phyloP scores from a whole-genome alignment of 768 basidiomycete species.

The Trichaptum fuscoviolaceum region DNA sequence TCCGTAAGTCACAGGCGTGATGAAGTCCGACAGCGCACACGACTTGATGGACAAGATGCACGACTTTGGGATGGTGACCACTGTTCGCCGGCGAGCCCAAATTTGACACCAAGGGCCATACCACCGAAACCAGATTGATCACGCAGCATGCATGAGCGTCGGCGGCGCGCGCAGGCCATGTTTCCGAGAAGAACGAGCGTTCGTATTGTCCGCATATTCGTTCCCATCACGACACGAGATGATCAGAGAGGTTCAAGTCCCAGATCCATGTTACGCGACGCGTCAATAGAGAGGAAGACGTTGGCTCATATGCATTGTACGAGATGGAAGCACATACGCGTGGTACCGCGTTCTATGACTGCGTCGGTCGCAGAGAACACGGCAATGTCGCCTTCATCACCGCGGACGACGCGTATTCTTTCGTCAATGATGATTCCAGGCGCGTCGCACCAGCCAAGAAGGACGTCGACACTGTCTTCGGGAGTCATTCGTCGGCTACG shows the following conservation, averaged over 20 bases:
- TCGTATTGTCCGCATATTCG: not conserved
- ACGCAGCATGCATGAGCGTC: constrained; percentile 12
- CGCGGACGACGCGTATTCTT: constrained; percentile 4
- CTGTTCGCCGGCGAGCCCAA: constrained; percentile 26
- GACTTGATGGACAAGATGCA: constrained; percentile 57
- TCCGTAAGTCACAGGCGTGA: constrained; percentile 47
- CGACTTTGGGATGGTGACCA: constrained; percentile 59
- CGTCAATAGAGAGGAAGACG: not conserved
- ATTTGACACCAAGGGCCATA: not conserved
- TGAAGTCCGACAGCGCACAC: constrained; percentile 40
- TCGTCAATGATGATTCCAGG: constrained; percentile 2
- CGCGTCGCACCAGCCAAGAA: constrained; percentile 6
- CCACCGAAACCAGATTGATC: not conserved
- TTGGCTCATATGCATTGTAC: not conserved
- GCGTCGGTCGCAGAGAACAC: constrained; percentile 1
- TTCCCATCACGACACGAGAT: not conserved
- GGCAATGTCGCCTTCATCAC: constrained; percentile 2
- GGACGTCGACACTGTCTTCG: constrained; percentile 5
- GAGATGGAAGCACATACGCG: constrained; percentile 2
- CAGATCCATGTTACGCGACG: not conserved
- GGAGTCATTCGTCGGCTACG: not conserved
- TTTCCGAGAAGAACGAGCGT: not conserved
- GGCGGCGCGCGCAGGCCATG: constrained; percentile 3
- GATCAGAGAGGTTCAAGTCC: not conserved
- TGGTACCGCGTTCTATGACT: not conserved